Percentiles rank a stretch among this genome's conserved stretches.
Evolutionary conservation across 2,329 filamentous ascomycete genomes (phyloP).

Genomic region (Hypoxylon sp.): DNA sequence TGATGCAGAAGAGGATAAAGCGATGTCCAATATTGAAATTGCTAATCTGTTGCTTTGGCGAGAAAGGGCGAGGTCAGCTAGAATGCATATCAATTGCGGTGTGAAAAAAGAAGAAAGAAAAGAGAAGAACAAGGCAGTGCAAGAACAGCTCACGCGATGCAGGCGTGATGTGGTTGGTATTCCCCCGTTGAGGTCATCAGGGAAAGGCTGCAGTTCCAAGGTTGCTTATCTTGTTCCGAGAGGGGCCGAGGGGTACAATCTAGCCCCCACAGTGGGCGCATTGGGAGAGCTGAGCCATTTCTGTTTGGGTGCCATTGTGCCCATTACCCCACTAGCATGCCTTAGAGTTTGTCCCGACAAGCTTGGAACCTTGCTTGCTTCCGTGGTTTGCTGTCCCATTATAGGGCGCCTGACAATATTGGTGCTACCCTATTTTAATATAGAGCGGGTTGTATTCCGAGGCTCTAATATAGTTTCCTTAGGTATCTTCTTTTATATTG

Average conservation of each 20-base stretch:
- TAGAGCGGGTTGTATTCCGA: conserved; percentile 4
- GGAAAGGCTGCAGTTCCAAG: conserved; percentile 19
- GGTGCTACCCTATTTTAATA: conserved; percentile 23
- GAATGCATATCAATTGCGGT: conserved; percentile 20
- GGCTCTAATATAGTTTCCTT: background rate
- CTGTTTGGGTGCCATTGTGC: background rate
- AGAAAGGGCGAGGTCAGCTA: background rate
- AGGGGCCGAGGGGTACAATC: conserved; percentile 4
- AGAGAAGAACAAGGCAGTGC: conserved; percentile 3
- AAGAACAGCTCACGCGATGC: conserved; percentile 30
- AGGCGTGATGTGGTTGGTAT: conserved; percentile 26
- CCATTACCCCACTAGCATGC: background rate
- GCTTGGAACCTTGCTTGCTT: background rate
- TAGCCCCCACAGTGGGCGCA: conserved; percentile 1
- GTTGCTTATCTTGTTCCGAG: conserved; percentile 22
- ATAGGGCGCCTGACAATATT: conserved; percentile 9
- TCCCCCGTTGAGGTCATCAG: conserved; percentile 37
- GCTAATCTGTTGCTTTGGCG: background rate
- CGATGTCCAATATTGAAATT: conserved; percentile 2
- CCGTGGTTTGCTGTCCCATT: background rate
- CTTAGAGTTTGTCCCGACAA: background rate
- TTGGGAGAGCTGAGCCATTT: background rate
- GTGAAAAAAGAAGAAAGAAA: background rate
- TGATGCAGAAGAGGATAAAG: conserved; percentile 1
- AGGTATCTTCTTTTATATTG: background rate